Evolutionary conservation across 768 basidiomycete genomes (phyloP).

Genomic region (Chalciporus piperatus): DNA sequence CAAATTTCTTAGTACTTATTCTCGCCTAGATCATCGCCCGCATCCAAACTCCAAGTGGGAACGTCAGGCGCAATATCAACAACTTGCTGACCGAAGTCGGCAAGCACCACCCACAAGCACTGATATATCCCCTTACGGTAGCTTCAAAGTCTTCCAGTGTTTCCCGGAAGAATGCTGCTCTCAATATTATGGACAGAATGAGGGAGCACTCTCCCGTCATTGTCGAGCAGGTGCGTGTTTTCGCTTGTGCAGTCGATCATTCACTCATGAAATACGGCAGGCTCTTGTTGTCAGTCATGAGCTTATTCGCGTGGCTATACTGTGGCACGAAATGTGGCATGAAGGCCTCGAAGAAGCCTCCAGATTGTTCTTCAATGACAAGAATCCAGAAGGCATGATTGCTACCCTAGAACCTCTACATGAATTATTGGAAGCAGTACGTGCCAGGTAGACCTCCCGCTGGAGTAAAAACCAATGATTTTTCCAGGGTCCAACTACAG

Average conservation of each 20-base stretch:
- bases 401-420: constrained; percentile 88
- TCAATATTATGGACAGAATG: constrained; percentile 89
- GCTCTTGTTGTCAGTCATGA: constrained; percentile 89
- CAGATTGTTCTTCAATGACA: constrained; percentile 92
- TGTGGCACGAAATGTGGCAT: constrained; percentile 99
- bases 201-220: constrained; percentile 83
- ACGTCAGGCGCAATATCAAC: constrained; percentile 87
- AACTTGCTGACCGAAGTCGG: constrained; percentile 88
- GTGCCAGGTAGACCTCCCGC: constrained; percentile 15
- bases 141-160: constrained; percentile 93
- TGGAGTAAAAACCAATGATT: constrained; percentile 1
- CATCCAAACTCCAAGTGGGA: constrained; percentile 89
- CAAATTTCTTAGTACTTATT: background rate
- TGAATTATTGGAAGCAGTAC: constrained; percentile 82
- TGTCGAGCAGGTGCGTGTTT: constrained; percentile 72
- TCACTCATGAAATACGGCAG: constrained; percentile 33
- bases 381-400: constrained; percentile 97
- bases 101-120: constrained; percentile 93
- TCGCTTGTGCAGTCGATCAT: background rate
- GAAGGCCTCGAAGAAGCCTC: constrained; percentile 98
- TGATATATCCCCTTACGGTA: constrained; percentile 94
- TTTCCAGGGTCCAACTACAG: constrained; percentile 83
- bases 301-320: constrained; percentile 92
- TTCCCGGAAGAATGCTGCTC: constrained; percentile 77
- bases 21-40: constrained; percentile 86